Evolutionary conservation across 2,329 filamentous ascomycete genomes (phyloP), one percentile per base, ranked within the genome.

Genomic region (Hypoxylon sp.): DNA sequence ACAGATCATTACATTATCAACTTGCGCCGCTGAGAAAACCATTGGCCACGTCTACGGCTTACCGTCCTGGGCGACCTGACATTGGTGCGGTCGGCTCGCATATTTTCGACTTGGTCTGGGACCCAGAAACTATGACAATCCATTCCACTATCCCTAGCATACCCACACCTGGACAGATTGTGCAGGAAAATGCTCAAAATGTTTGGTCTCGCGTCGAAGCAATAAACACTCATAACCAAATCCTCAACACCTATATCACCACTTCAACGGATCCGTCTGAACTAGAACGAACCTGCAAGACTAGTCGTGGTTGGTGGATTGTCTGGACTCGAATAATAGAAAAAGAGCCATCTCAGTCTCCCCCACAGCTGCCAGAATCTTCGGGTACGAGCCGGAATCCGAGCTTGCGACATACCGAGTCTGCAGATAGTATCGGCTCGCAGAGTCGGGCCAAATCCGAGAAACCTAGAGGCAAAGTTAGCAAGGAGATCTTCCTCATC

Each of bases 101-200:
- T 32, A 89, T 91, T 30, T 89, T 87, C 74, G 88, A 90, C 70
- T 81, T 91, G 7, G 79, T 91, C 59, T 91, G 87, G 85, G 88
- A 91, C 64, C 85, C 88, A 0, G 76, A 79, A 57, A 78, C 81
- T 1, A 78, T 89, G 62, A 89, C 85, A 0, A 79, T 90, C 3
- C 86, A 88, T 70, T 89, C 86, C n/a, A 89, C 87, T 0, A 85
- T 91, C 48, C 89, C 89, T n/a, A 89, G 85, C 71, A 91, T 91
- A 46, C 89, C 89, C 4, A 85, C 87, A 19, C 83, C 82, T 0
- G 55, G 60, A 6, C 70, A 74, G 43, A 43, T 71, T n/a, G 25
- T 66, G 2, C 67, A 58, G 23, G 59, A 67, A 13, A 76, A 78
- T 9, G 67, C 76, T 3, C 70, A 75, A 21, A 63, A 74, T 2